Conservation (phyloP, 495 filamentous ascomycete species). For the Hyaloscypha finlandica region DNA sequence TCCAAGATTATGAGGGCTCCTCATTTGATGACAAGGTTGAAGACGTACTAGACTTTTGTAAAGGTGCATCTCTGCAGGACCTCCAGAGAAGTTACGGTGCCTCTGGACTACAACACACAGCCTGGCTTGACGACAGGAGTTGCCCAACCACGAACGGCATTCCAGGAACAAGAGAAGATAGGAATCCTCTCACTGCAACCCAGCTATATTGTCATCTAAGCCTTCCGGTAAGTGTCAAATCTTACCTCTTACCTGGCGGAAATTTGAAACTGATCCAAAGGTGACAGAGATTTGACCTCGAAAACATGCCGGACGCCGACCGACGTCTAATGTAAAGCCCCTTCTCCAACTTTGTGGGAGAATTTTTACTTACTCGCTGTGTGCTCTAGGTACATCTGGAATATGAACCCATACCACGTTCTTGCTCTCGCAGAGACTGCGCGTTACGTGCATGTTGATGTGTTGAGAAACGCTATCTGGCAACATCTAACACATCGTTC, state of each 20-base stretch:
- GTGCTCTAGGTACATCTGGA: neutral
- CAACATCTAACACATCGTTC: slow-evolving; percentile 4
- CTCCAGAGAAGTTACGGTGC: neutral
- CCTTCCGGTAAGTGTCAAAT: neutral
- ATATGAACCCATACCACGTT: neutral
- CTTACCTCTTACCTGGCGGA: neutral
- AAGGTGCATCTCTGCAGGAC: neutral
- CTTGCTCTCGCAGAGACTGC: slow-evolving; percentile 5
- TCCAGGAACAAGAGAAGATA: neutral
- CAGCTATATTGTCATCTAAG: neutral
- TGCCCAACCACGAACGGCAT: no score
- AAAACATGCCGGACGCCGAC: neutral
- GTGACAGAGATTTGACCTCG: neutral
- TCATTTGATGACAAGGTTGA: neutral
- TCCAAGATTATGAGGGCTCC: neutral
- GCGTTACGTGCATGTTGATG: neutral
- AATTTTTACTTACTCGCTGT: neutral
- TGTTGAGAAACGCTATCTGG: slow-evolving; percentile 11
- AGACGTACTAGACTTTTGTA: neutral
- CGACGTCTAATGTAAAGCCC: neutral
- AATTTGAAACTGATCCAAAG: neutral
- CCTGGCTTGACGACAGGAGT: slow-evolving; percentile 15
- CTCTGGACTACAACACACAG: neutral
- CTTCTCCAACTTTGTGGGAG: neutral
- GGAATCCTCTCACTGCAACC: slow-evolving; percentile 10